Evolutionary conservation across 805 yeast genomes (phyloP), one percentile per base, ranked within the genome.

Genomic region (Soucietia sequanensis): DNA sequence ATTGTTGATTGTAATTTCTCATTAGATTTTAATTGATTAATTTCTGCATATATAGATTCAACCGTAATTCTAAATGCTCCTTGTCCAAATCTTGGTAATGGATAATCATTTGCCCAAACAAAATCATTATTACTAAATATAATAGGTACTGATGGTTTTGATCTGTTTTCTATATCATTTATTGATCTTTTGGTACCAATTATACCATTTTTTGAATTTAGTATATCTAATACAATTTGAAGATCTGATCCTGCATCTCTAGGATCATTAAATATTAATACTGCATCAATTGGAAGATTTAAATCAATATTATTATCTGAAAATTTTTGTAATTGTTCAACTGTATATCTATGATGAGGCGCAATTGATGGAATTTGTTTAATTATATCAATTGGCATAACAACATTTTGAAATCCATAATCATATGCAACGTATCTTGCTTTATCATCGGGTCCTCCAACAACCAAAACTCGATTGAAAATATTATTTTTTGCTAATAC

Each of bases 181-280:
- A 38, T 25, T 12, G 52, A 37, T 37, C 86, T 63, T 25, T 62
- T 49, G 0, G 95, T 86, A 17, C 91, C 91, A 14, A 83, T 47
- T 29, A 57, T 44, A 0, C 95, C 95, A 30, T 57, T 48, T 6
- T 78, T 67, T 7, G 89, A 79, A 42, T 78, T 76, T 35, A 89
- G 63, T 23, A 85, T 50, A 48, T 89, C 97, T 34, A 75, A 55
- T 3, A 87, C 77, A 12, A 90, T 72, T 62, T 89, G 97, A 6
- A 81, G 50, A 56, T 89, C 97, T 1, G 90, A 76, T 1, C 86
- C 89, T 81, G 88, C 73, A 55, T 89, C 96, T 39, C 95, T 68
- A 4, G 96, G 89, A 57, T 90, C 97, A 51, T 84, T 84, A 59
- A 89, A 88, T 17, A 89, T 88, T 41, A 90, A 61, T 1, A 90